Base-by-base conservation (phyloP, 2,329 filamentous ascomycete species). In the Fusarium anguioides region DNA sequence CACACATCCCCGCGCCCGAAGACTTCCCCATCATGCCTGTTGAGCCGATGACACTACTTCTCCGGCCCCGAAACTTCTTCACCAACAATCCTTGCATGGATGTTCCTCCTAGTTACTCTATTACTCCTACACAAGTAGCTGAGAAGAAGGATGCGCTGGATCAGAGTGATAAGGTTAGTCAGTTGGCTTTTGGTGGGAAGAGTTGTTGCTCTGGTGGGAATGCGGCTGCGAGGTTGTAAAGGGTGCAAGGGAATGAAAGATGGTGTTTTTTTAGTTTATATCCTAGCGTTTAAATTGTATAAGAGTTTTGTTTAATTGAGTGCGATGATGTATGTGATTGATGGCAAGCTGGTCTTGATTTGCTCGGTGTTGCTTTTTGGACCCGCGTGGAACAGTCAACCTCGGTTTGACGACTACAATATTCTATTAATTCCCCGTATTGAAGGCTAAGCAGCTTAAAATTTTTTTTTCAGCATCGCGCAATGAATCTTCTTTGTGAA, bases 21-120 rank as follows among this genome's bases (percentile, higher is more conserved):
- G 94, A 97, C 78, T 97, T 93, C 82, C 94, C 94, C 27, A 84
- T 97, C 71, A 97, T 97, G 94, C 93, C 93, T 0, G 91, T 87
- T 1, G 91, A 94, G 82, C 91, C 92, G 1, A 94, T 97, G 86
- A 92, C 88, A 2, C 81, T 97, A 70, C 83, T 96, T 33, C 82
- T 96, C 37, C 82, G 92, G 29, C 93, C 93, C 5, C 82, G 93
- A 39, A 90, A 96, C 81, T 96, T 96, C 85, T 97, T 96, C 79
- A 80, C 84, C 21, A 85, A 87, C 71, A 96, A 95, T 75, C 93
- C 93, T 4, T 91, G 88, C 53, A 81, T 96, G 77, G 92, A 96
- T 77, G 91, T 96, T 17, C 91, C 91, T 55, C 92, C 93, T 5
- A 73, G 70, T 36, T 74, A 74, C 55, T 72, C 69, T 0, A 65